phyloP scores from a whole-genome alignment of 2,329 filamentous ascomycete genomes.

The Talaromyces atroroseus region DNA sequence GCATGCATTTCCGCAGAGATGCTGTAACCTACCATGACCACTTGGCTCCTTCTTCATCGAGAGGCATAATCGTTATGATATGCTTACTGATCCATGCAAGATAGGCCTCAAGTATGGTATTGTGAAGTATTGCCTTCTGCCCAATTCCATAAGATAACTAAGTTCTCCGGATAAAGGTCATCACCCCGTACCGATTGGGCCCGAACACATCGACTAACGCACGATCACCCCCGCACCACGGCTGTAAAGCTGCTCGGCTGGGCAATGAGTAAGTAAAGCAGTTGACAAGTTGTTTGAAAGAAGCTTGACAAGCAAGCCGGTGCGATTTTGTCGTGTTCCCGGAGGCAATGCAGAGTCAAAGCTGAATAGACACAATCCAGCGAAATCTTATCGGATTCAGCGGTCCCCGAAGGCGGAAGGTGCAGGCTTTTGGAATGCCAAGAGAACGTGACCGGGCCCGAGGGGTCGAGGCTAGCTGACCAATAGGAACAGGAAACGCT shows the following conservation, averaged over 20 bases:
- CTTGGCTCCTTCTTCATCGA: constrained; percentile 41
- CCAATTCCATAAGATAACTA: background rate
- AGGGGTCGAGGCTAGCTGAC: background rate
- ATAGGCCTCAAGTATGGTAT: background rate
- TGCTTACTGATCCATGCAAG: background rate
- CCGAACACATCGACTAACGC: background rate
- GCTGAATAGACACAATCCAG: background rate
- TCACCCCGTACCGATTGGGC: constrained; percentile 1
- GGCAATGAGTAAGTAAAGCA: background rate
- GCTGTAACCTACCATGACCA: constrained; percentile 39
- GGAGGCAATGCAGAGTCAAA: background rate
- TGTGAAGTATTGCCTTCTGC: background rate
- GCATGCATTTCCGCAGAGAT: background rate
- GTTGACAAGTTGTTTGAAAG: background rate
- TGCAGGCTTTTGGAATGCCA: background rate
- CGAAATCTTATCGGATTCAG: background rate
- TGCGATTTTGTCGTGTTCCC: background rate
- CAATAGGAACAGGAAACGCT: background rate
- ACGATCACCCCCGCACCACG: constrained; percentile 3
- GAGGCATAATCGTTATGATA: constrained; percentile 30
- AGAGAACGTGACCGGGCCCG: constrained; percentile 1
- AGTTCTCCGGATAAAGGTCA: background rate
- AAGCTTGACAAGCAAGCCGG: background rate
- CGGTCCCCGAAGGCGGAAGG: background rate
- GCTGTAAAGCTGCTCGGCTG: background rate